Evolutionary conservation across 257 asterid species (phyloP).

Genomic region (Leonotis leonurus): DNA sequence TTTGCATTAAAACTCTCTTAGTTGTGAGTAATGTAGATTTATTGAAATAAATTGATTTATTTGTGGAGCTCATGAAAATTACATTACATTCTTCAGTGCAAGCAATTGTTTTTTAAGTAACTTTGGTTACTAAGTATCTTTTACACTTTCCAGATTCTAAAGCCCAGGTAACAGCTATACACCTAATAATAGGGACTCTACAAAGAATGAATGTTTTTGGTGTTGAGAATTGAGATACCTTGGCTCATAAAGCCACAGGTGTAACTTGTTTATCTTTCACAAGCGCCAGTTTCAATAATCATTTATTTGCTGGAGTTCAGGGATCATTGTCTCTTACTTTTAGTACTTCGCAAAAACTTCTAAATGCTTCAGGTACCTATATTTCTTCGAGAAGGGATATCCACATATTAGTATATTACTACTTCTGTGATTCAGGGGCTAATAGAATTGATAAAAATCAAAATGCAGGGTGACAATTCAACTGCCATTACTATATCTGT

Average conservation of each 20-base stretch:
- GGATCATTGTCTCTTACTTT: slow-evolving; percentile 21
- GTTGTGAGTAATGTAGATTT: no score
- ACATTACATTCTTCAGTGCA: neutral
- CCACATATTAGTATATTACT: slow-evolving; percentile 86
- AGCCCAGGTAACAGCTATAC: slow-evolving; percentile 97
- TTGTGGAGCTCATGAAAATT: slow-evolving; percentile 8
- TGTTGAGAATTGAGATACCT: slow-evolving; percentile 92
- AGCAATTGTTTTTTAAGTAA: slow-evolving; percentile 5
- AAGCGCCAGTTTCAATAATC: neutral
- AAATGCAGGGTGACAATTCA: slow-evolving; percentile 64
- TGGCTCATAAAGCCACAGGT: slow-evolving; percentile 99
- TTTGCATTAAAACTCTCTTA: no score
- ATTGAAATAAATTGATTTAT: no score
- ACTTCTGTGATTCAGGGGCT: slow-evolving; percentile 75
- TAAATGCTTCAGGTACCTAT: slow-evolving; percentile 77
- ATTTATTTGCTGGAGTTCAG: slow-evolving; percentile 7
- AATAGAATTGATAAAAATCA: slow-evolving; percentile 68
- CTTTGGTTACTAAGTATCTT: slow-evolving; percentile 3
- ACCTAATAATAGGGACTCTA: slow-evolving; percentile 91
- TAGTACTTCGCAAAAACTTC: slow-evolving; percentile 95
- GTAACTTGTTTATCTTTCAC: slow-evolving; percentile 34
- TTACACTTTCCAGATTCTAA: slow-evolving; percentile 58
- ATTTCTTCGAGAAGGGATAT: slow-evolving; percentile 91
- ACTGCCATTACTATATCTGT: slow-evolving; percentile 47
- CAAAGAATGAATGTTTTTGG: slow-evolving; percentile 96